Evolutionary conservation across 1,139 yeast species (phyloP).

Genomic region (Lodderomyces margitis): DNA sequence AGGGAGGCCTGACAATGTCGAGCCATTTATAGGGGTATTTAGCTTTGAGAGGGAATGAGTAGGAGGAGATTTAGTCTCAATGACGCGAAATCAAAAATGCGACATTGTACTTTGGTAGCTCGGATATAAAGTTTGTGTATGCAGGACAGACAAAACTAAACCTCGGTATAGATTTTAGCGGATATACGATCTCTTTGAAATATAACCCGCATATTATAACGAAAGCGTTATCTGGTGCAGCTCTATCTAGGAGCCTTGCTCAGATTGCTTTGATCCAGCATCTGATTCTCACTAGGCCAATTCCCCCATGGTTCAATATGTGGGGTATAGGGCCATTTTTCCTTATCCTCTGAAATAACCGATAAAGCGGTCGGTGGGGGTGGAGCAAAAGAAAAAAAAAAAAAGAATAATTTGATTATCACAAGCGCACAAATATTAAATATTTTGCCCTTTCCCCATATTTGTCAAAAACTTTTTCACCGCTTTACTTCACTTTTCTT

Average conservation of each 20-base stretch:
- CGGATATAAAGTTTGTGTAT: slow-evolving; percentile 1
- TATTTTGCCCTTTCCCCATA: not conserved
- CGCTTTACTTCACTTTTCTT: not conserved
- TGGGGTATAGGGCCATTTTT: not conserved
- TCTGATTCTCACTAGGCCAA: too few species aligned
- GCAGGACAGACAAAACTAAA: not conserved
- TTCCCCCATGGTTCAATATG: too few species aligned
- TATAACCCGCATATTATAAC: too few species aligned
- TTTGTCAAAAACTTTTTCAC: not conserved
- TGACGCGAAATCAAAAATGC: too few species aligned
- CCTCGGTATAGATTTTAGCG: slow-evolving; percentile 1
- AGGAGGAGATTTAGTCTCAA: not conserved
- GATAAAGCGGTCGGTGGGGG: not conserved
- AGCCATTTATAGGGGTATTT: slow-evolving; percentile 57
- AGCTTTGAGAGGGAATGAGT: slow-evolving; percentile 44
- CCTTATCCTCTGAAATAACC: not conserved
- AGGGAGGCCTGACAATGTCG: slow-evolving; percentile 52
- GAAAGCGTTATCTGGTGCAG: too few species aligned
- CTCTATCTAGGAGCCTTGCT: too few species aligned
- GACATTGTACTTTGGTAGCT: not conserved
- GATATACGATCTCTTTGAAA: too few species aligned
- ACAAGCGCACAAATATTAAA: not conserved
- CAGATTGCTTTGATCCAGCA: too few species aligned
- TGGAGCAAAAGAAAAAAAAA: not conserved
- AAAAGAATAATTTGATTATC: not conserved